phyloP scores from a whole-genome alignment of 2,329 filamentous ascomycete species.

The Allantophomopsis cytisporea region DNA sequence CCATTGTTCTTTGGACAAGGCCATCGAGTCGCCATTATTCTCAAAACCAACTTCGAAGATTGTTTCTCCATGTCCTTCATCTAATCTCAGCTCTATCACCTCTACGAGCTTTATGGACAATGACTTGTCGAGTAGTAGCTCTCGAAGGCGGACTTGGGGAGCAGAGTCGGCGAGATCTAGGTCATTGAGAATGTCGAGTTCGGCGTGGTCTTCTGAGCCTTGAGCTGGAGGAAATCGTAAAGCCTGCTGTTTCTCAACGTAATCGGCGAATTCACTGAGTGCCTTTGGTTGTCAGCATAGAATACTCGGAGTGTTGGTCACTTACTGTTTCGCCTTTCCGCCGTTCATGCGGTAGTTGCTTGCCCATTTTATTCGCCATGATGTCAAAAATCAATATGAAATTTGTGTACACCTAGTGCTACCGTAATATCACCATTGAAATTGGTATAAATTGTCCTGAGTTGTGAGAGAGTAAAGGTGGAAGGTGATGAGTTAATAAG shows the following conservation, averaged over 20 bases:
- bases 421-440: too few relatives aligned
- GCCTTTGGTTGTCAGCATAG: conserved; percentile 31
- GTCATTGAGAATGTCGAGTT: conserved; percentile 80
- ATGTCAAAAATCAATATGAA: conserved; percentile 5
- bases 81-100: conserved; percentile 54
- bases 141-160: conserved; percentile 55
- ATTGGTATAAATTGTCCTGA: too few relatives aligned
- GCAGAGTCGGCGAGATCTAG: conserved; percentile 59
- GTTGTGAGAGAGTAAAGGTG: too few relatives aligned
- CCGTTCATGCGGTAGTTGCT: conserved; percentile 61
- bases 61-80: conserved; percentile 77
- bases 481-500: conserved; percentile 6
- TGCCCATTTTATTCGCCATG: conserved; percentile 42
- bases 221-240: conserved; percentile 40
- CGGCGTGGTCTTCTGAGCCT: conserved; percentile 57
- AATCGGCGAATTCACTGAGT: conserved; percentile 92
- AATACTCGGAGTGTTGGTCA: not conserved
- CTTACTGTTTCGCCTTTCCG: conserved; percentile 76
- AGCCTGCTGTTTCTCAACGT: conserved; percentile 87
- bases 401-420: too few relatives aligned
- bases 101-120: conserved; percentile 37
- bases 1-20: conserved; percentile 63
- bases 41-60: conserved; percentile 89
- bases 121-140: conserved; percentile 53
- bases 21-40: conserved; percentile 77